Conservation (phyloP, 352 stramenopile species). For the Globisporangium echinulatum region DNA sequence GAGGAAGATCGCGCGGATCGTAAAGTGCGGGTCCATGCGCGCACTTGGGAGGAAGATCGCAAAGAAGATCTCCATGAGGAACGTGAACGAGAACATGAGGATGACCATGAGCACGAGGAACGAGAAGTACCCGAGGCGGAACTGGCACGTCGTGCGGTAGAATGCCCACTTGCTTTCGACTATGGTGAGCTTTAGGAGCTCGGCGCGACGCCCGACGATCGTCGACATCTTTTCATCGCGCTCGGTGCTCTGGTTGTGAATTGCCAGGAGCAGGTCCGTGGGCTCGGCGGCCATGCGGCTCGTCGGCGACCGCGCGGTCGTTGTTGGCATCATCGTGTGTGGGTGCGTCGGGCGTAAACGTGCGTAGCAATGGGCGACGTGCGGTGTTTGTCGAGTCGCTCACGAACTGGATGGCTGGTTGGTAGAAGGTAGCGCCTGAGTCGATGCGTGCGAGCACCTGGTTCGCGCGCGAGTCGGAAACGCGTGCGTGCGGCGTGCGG, state of each 20-base stretch:
- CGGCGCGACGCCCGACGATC: constrained; percentile 42
- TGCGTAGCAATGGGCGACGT: not conserved
- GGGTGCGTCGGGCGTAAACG: not conserved
- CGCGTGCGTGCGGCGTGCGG: not conserved
- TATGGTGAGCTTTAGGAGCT: constrained; percentile 64
- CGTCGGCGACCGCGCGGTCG: constrained; percentile 6
- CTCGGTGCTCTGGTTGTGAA: constrained; percentile 23
- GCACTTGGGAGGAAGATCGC: constrained; percentile 84
- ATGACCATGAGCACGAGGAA: constrained; percentile 88
- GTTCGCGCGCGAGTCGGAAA: not conserved
- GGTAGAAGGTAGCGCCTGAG: too few relatives aligned
- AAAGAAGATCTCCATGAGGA: constrained; percentile 90
- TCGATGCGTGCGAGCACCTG: too few relatives aligned
- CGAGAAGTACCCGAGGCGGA: constrained; percentile 83
- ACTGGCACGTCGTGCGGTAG: constrained; percentile 77
- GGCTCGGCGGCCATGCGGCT: constrained; percentile 2
- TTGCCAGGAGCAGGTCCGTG: constrained; percentile 11
- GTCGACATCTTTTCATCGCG: constrained; percentile 56
- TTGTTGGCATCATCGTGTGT: constrained; percentile 3
- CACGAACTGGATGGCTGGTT: too few relatives aligned
- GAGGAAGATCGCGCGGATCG: constrained; percentile 58
- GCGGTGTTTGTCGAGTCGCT: too few relatives aligned
- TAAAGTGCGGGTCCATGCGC: constrained; percentile 64
- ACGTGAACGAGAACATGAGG: constrained; percentile 86
- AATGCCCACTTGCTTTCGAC: constrained; percentile 59